These are phyloP conservation scores for Esteya vermicola DNA, from an alignment of 2,329 filamentous ascomycete species.

Conservation along the genomic window DNA sequence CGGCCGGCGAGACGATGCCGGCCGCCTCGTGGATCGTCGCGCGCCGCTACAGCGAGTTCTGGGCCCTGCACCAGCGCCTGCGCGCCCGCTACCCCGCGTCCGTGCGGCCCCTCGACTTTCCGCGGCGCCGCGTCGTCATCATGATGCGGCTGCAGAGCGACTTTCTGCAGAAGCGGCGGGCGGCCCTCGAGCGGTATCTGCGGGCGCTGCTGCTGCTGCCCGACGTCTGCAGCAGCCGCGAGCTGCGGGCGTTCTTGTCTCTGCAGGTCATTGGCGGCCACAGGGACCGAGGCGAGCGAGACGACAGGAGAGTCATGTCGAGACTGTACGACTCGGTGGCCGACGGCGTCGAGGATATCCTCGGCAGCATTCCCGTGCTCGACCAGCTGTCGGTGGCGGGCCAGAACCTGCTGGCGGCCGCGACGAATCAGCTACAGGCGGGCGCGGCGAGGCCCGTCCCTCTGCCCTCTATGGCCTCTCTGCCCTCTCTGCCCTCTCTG, in stretches of 20 bases:
- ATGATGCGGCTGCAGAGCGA: conserved; percentile 96
- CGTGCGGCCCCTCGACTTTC: conserved; percentile 82
- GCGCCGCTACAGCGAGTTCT: conserved; percentile 93
- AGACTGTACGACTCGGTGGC: conserved; percentile 93
- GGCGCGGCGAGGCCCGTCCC: too few relatives aligned
- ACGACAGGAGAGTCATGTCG: conserved; percentile 84
- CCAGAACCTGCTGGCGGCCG: conserved; percentile 76
- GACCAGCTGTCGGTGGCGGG: conserved; percentile 89
- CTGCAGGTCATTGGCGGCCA: conserved; percentile 57
- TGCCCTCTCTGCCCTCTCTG: too few relatives aligned
- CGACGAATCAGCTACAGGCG: conserved; percentile 47
- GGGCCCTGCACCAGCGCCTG: conserved; percentile 83
- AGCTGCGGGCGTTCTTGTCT: conserved; percentile 83
- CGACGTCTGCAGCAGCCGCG: conserved; percentile 85
- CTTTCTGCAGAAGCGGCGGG: conserved; percentile 77
- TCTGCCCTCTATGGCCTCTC: too few relatives aligned
- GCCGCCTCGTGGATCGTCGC: conserved; percentile 89
- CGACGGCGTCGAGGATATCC: conserved; percentile 94
- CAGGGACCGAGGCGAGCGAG: conserved; percentile 44
- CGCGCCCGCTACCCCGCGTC: conserved; percentile 65
- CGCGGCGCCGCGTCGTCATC: conserved; percentile 76
- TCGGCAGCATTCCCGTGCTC: conserved; percentile 88
- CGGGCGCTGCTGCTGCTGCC: conserved; percentile 70
- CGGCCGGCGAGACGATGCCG: conserved; percentile 89
- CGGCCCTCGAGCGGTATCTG: conserved; percentile 75